phyloP scores from a whole-genome alignment of 768 basidiomycete genomes.

The Mycena metata region DNA sequence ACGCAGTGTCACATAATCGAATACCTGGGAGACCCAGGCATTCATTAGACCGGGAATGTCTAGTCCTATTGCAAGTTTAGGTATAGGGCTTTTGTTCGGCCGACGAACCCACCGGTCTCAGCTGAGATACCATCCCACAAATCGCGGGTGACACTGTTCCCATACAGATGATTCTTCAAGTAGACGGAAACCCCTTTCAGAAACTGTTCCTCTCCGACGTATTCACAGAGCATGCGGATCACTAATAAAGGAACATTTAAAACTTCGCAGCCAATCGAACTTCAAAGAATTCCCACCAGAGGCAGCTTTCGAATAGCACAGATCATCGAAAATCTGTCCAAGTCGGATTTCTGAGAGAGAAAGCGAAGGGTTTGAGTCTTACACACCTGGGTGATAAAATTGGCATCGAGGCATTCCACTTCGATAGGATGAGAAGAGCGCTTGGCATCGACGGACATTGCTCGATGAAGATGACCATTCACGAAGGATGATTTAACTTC shows the following conservation, averaged over 20 bases:
- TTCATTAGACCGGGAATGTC: conserved; percentile 88
- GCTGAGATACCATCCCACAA: conserved; percentile 89
- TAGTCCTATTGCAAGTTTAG: conserved; percentile 52
- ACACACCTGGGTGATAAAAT: conserved; percentile 72
- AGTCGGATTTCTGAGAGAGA: background rate
- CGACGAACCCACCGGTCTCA: conserved; percentile 64
- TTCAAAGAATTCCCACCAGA: conserved; percentile 59
- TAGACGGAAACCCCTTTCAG: conserved; percentile 91
- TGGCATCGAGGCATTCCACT: conserved; percentile 90
- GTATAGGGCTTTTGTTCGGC: conserved; percentile 25
- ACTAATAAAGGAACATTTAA: conserved; percentile 55
- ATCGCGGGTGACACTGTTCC: conserved; percentile 88
- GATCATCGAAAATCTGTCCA: conserved; percentile 84
- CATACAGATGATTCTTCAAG: conserved; percentile 89
- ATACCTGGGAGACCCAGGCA: conserved; percentile 88
- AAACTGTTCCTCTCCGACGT: conserved; percentile 91
- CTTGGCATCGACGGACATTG: background rate
- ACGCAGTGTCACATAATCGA: background rate
- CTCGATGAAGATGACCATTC: conserved; percentile 43
- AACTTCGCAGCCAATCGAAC: background rate
- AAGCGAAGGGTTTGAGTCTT: no score
- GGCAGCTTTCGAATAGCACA: conserved; percentile 89
- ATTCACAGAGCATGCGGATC: conserved; percentile 91
- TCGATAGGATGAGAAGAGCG: conserved; percentile 72
- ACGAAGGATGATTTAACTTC: conserved; percentile 86